Evolutionary conservation across 164 flowering plant species (phyloP).

Genomic region (Piper longum): DNA sequence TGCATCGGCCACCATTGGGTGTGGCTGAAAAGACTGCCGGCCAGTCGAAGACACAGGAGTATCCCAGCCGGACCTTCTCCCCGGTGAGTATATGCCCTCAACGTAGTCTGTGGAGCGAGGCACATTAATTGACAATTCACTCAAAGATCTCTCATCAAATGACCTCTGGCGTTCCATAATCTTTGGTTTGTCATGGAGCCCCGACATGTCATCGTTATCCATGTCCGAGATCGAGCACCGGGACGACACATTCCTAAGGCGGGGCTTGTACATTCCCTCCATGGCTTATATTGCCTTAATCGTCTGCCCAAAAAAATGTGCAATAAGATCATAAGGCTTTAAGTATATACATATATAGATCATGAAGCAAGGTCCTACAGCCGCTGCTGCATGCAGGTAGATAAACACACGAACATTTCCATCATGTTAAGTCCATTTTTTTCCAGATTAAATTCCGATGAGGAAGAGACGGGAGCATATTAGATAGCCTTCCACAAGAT

Average conservation of each 20-base stretch:
- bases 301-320: no score
- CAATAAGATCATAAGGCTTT: no score
- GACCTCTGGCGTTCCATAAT: conserved; percentile 18
- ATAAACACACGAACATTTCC: no score
- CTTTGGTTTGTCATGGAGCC: conserved; percentile 1
- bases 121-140: conserved; percentile 10
- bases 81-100: conserved; percentile 11
- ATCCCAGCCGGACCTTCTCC: conserved; percentile 3
- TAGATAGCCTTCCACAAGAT: no score
- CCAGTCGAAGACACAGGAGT: conserved; percentile 11
- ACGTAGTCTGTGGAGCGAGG: conserved; percentile 4
- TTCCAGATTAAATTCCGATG: no score
- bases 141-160: conserved; percentile 21
- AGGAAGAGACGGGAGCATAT: no score
- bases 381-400: no score
- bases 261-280: conserved; percentile 7
- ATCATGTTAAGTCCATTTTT: no score
- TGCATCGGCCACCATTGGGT: conserved; percentile 31
- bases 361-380: no score
- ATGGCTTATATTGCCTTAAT: not conserved
- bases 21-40: conserved; percentile 23
- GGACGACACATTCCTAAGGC: conserved; percentile 14
- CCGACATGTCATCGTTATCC: conserved; percentile 17
- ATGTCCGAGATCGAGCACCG: conserved; percentile 13
- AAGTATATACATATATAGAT: no score